Conservation (phyloP, 2,329 filamentous ascomycete species). For the Dactylellina sp. region DNA sequence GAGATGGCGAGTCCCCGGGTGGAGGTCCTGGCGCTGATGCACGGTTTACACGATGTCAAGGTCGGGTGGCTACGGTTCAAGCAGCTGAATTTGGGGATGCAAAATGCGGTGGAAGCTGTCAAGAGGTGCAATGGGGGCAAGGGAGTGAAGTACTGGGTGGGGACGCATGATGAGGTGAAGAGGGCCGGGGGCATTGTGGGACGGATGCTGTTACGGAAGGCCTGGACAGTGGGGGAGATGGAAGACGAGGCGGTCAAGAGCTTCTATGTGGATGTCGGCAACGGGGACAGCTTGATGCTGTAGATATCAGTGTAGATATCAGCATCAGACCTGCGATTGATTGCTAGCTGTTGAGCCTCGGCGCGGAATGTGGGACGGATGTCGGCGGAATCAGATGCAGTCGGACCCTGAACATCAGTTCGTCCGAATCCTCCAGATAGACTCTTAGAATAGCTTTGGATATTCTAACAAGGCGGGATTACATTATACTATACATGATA, state of each 20-base stretch:
- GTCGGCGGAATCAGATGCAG: no score
- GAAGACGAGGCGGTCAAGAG: constrained; percentile 63
- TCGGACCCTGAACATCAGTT: constrained; percentile 38
- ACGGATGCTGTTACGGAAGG: constrained; percentile 66
- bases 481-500: neutral
- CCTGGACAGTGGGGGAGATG: constrained; percentile 66
- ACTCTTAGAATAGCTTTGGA: no score
- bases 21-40: constrained; percentile 71
- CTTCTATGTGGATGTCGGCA: constrained; percentile 69
- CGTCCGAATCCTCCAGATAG: constrained; percentile 11
- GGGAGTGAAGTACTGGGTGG: constrained; percentile 73
- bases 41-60: constrained; percentile 74
- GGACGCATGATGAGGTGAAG: constrained; percentile 75
- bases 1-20: constrained; percentile 66
- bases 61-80: constrained; percentile 64
- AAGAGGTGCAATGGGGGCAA: constrained; percentile 62
- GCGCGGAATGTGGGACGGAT: constrained; percentile 22
- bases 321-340: no score
- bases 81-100: constrained; percentile 74
- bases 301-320: constrained; percentile 60
- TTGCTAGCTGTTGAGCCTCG: neutral
- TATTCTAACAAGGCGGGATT: neutral
- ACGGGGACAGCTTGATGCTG: constrained; percentile 70
- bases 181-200: constrained; percentile 71
- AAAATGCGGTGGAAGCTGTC: constrained; percentile 72